Conservation (phyloP, 2,329 filamentous ascomycete species). For the Plenodomus tracheiphilus region DNA sequence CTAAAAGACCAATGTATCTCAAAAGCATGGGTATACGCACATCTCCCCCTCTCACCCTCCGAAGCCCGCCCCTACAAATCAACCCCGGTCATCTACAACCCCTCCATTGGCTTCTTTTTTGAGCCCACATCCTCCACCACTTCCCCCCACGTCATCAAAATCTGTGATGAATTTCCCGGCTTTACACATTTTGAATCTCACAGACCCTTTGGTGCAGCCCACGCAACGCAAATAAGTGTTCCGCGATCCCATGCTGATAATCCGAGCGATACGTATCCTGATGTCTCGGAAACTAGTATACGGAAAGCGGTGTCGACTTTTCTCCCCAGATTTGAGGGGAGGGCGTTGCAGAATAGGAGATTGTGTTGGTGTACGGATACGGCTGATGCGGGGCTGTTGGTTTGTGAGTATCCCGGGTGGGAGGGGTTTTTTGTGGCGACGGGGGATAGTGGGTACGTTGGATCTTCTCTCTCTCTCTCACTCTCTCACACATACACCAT, state of each 20-base stretch:
- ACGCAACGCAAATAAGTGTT: constrained; percentile 57
- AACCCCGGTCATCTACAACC: constrained; percentile 60
- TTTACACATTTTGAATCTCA: constrained; percentile 41
- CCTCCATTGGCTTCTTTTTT: constrained; percentile 55
- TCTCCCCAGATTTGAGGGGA: constrained; percentile 47
- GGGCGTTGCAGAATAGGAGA: constrained; percentile 49
- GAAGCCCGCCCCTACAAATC: constrained; percentile 54
- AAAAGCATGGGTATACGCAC: constrained; percentile 60
- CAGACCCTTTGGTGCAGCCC: constrained; percentile 51
- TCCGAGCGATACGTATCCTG: constrained; percentile 50
- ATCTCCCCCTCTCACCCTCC: constrained; percentile 54
- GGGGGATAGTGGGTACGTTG: constrained; percentile 52
- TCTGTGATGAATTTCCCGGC: constrained; percentile 63
- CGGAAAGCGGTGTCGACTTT: constrained; percentile 46
- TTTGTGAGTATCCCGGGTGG: constrained; percentile 57
- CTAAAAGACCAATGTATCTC: constrained; percentile 48
- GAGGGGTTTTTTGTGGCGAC: constrained; percentile 54
- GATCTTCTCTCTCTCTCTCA: no score
- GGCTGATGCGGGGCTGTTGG: constrained; percentile 64
- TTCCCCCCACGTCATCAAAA: constrained; percentile 55
- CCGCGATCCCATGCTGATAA: constrained; percentile 52
- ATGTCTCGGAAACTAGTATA: constrained; percentile 48
- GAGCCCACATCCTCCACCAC: no score
- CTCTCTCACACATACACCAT: no score
- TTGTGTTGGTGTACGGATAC: constrained; percentile 65